Conservation (phyloP, 164 flowering plant species). For the Vitis rupestris region DNA sequence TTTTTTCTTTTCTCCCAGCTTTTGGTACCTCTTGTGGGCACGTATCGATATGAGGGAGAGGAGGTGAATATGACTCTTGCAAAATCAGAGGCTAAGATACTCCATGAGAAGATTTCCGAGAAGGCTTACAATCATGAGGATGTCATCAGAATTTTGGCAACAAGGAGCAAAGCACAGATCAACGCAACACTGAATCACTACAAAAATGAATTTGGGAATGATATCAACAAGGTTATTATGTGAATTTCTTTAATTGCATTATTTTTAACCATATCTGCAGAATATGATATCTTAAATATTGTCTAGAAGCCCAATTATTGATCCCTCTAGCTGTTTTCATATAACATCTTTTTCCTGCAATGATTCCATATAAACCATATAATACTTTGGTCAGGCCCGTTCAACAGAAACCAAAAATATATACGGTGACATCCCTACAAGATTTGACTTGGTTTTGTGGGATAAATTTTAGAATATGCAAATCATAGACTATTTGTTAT, state of each 20-base stretch:
- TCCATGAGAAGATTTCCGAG: constrained; percentile 52
- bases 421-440: too few species aligned
- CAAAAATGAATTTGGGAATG: constrained; percentile 52
- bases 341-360: not conserved
- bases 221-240: constrained; percentile 46
- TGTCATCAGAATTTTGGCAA: constrained; percentile 62
- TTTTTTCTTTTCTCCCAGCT: constrained; percentile 37
- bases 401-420: not conserved
- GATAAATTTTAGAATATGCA: not conserved
- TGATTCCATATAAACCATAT: not conserved
- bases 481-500: not conserved
- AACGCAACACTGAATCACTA: constrained; percentile 73
- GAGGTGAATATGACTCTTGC: constrained; percentile 66
- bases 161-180: constrained; percentile 83
- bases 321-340: not conserved
- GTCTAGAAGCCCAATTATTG: not conserved
- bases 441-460: too few species aligned
- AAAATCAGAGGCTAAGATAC: constrained; percentile 66
- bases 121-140: constrained; percentile 62
- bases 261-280: too few species aligned
- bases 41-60: constrained; percentile 65
- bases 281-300: not conserved
- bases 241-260: too few species aligned
- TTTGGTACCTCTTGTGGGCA: constrained; percentile 57
- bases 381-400: not conserved